These are phyloP conservation scores for Diaporthe capsici DNA, from an alignment of 2,329 filamentous ascomycete species.

Conservation along the genomic window DNA sequence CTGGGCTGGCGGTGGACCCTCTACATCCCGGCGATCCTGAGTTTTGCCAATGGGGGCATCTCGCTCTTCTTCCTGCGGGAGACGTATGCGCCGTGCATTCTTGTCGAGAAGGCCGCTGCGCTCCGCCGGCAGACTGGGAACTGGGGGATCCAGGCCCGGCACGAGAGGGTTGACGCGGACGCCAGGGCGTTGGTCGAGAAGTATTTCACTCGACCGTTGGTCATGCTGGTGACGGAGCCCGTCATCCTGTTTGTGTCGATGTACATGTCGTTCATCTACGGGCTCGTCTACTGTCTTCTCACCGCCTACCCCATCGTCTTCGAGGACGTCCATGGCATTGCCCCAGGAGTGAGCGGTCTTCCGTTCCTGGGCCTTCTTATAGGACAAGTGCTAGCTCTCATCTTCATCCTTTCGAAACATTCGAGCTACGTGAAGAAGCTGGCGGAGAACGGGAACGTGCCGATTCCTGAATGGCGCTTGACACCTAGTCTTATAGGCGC, in stretches of 20 bases:
- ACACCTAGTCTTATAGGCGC: constrained; percentile 44
- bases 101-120: constrained; percentile 24
- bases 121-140: constrained; percentile 45
- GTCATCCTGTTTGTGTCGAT: constrained; percentile 63
- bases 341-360: constrained; percentile 47
- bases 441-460: constrained; percentile 39
- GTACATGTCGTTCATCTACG: constrained; percentile 42
- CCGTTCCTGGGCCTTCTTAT: constrained; percentile 50
- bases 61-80: constrained; percentile 35
- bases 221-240: constrained; percentile 64
- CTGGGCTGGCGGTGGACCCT: constrained; percentile 38
- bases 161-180: constrained; percentile 34
- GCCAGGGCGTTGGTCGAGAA: constrained; percentile 39
- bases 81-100: constrained; percentile 35
- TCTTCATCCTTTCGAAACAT: constrained; percentile 48
- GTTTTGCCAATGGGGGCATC: constrained; percentile 19
- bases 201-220: constrained; percentile 45
- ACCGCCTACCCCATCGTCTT: constrained; percentile 45
- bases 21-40: constrained; percentile 34
- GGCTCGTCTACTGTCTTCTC: constrained; percentile 39
- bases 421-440: constrained; percentile 46
- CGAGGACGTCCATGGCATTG: constrained; percentile 48
- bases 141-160: constrained; percentile 37
- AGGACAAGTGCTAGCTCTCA: constrained; percentile 33
- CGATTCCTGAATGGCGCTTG: constrained; percentile 46